Percentiles rank a stretch among this genome's conserved stretches.
Evolutionary conservation across 345 rosid genomes (phyloP).

Genomic region (Aegle marmelos): DNA sequence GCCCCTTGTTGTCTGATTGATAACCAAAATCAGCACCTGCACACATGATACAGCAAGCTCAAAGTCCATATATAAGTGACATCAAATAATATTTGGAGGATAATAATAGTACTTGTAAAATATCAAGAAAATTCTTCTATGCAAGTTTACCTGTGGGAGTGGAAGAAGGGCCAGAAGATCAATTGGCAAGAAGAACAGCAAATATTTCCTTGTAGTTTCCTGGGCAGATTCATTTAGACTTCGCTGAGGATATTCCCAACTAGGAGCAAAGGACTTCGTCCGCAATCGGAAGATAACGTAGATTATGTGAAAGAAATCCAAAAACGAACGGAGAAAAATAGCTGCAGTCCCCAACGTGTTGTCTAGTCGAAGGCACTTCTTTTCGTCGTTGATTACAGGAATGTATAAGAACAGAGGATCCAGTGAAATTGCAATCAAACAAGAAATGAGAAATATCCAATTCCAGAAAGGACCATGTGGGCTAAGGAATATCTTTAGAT

Average conservation of each 20-base stretch:
- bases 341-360: slow-evolving; percentile 74
- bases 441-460: slow-evolving; percentile 79
- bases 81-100: too few species aligned
- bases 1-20: slow-evolving; percentile 25
- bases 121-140: background rate
- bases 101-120: background rate
- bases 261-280: slow-evolving; percentile 79
- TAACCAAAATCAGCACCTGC: slow-evolving; percentile 30
- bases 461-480: slow-evolving; percentile 98
- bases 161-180: background rate
- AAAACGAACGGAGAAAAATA: slow-evolving; percentile 66
- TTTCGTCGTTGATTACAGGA: slow-evolving; percentile 52
- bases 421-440: slow-evolving; percentile 77
- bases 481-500: slow-evolving; percentile 60
- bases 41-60: background rate
- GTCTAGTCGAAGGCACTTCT: slow-evolving; percentile 68
- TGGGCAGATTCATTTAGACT: background rate
- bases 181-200: background rate
- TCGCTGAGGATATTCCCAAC: background rate
- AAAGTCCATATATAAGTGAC: background rate
- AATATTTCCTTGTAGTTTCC: background rate
- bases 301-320: slow-evolving; percentile 68
- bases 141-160: background rate
- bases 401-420: slow-evolving; percentile 92
- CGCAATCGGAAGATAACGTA: slow-evolving; percentile 76